Percentiles rank a stretch among this genome's conserved stretches.
Conservation (phyloP, 129 eudicot species). For the Centrapalus pauciflorus region DNA sequence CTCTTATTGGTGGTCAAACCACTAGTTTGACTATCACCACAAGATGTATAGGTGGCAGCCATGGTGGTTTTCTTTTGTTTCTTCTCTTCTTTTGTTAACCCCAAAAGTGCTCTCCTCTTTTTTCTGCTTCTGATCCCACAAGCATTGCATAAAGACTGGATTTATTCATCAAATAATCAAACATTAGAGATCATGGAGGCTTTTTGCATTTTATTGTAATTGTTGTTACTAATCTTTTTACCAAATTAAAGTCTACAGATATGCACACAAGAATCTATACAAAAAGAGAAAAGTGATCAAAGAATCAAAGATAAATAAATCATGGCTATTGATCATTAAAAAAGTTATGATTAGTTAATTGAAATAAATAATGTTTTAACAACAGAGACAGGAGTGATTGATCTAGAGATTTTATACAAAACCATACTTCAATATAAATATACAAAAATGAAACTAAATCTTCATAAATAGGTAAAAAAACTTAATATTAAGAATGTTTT, state of each 20-base stretch:
- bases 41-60: not conserved
- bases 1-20: slow-evolving; percentile 3
- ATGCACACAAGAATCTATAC: too few relatives aligned
- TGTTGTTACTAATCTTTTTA: not conserved
- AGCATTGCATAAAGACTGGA: slow-evolving; percentile 80
- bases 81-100: slow-evolving; percentile 52
- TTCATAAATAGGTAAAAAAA: not conserved
- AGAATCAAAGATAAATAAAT: not conserved
- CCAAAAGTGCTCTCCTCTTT: slow-evolving; percentile 67
- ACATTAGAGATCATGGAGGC: not conserved
- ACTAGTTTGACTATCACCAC: slow-evolving; percentile 10
- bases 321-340: too few relatives aligned
- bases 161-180: not conserved
- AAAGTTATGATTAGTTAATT: too few relatives aligned
- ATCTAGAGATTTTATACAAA: not conserved
- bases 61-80: slow-evolving; percentile 35
- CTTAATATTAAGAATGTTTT: not conserved
- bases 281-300: too few relatives aligned
- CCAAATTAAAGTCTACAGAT: too few relatives aligned
- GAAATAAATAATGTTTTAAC: not conserved
- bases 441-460: not conserved
- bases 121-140: slow-evolving; percentile 90
- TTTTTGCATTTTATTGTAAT: not conserved
- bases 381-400: not conserved
- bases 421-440: not conserved